Evolutionary conservation across 352 stramenopile species (phyloP).

Genomic region (Phytophthora pini): DNA sequence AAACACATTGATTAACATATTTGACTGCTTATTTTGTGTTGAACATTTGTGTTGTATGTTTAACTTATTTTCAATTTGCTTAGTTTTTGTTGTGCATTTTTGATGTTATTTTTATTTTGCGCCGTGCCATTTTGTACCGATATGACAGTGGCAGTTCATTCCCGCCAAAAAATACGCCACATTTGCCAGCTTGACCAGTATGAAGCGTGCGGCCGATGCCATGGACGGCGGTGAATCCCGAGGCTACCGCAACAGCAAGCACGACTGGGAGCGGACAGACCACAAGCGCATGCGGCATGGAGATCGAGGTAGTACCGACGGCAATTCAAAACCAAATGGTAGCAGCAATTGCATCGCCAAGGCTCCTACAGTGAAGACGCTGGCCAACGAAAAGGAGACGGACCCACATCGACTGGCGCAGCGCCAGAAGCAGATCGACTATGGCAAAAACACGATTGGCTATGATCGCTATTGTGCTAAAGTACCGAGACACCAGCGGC

Average conservation of each 20-base stretch:
- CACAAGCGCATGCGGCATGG: slow-evolving; percentile 29
- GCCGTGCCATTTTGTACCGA: too few relatives aligned
- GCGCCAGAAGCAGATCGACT: slow-evolving; percentile 94
- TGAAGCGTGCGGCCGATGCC: slow-evolving; percentile 31
- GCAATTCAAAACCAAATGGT: not conserved
- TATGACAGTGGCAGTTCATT: slow-evolving; percentile 5
- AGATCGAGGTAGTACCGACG: not conserved
- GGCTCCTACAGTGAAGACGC: slow-evolving; percentile 42
- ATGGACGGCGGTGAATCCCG: slow-evolving; percentile 13
- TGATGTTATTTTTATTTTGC: too few relatives aligned
- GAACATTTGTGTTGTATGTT: too few relatives aligned
- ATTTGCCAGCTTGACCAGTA: slow-evolving; percentile 5
- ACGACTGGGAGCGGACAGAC: not conserved
- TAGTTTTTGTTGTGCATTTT: too few relatives aligned
- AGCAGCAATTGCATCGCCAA: slow-evolving; percentile 1
- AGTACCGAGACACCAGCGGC: slow-evolving; percentile 64
- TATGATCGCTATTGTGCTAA: slow-evolving; percentile 85
- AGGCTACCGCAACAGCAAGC: slow-evolving; percentile 1
- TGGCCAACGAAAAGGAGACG: slow-evolving; percentile 71
- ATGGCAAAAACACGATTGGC: slow-evolving; percentile 93
- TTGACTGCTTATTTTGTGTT: not conserved
- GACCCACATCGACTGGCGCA: slow-evolving; percentile 85
- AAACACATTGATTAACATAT: slow-evolving; percentile 19
- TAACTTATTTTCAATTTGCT: slow-evolving; percentile 4
- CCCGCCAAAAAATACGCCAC: slow-evolving; percentile 37